These are phyloP conservation scores for Galium porrigens DNA, from an alignment of 305 asterid species.

Conservation along the genomic window DNA sequence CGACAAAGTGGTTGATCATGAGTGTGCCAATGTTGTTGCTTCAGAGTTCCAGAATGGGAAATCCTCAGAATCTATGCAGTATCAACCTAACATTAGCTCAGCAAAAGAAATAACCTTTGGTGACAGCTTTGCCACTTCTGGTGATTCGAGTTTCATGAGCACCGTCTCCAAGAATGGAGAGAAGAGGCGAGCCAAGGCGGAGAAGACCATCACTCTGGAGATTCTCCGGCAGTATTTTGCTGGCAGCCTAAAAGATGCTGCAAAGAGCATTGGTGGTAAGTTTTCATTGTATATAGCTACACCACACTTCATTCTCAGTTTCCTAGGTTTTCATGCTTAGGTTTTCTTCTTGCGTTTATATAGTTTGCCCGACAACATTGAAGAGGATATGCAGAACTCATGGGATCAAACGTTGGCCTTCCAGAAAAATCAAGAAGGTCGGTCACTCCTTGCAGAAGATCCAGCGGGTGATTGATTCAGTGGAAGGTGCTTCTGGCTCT, in stretches of 20 bases:
- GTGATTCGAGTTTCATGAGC: constrained; percentile 26
- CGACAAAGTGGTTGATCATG: constrained; percentile 16
- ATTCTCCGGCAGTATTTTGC: constrained; percentile 77
- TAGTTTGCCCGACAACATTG: constrained; percentile 95
- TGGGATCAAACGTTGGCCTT: constrained; percentile 93
- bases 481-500: constrained; percentile 64
- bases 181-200: constrained; percentile 54
- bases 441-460: constrained; percentile 79
- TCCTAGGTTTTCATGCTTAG: not conserved
- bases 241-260: constrained; percentile 91
- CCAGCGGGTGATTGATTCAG: constrained; percentile 79
- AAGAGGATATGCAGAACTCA: constrained; percentile 94
- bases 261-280: constrained; percentile 82
- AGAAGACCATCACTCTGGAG: constrained; percentile 61
- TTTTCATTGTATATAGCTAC: not conserved
- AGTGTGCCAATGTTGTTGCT: constrained; percentile 17
- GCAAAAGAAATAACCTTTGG: constrained; percentile 24
- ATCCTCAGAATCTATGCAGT: constrained; percentile 18
- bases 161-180: constrained; percentile 30
- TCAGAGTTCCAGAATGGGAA: constrained; percentile 24
- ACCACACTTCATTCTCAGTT: not conserved
- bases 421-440: constrained; percentile 81
- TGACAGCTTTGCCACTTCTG: constrained; percentile 27
- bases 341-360: constrained; percentile 9
- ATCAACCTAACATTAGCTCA: constrained; percentile 22